These are phyloP conservation scores for Suaeda aralocaspica DNA, from an alignment of 148 eudicot species.

Conservation along the genomic window DNA sequence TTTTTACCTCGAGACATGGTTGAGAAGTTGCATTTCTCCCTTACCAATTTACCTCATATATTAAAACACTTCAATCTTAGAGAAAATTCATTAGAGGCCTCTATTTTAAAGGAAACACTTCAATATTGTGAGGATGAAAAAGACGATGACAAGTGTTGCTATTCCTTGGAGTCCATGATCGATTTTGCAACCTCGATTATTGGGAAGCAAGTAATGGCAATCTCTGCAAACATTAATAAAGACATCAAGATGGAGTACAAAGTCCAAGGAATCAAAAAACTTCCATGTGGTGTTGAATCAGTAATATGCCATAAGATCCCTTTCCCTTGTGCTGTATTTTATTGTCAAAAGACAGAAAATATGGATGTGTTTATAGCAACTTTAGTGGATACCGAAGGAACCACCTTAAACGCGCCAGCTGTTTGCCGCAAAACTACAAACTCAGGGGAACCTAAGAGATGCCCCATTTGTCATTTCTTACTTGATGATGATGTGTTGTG, in stretches of 20 bases:
- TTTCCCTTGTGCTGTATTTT: conserved; percentile 27
- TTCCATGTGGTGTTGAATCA: conserved; percentile 8
- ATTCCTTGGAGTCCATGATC: conserved; percentile 24
- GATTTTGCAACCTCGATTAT: conserved; percentile 21
- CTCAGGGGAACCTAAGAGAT: neutral
- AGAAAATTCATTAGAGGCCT: conserved; percentile 13
- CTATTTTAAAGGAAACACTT: conserved; percentile 22
- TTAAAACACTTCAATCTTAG: conserved; percentile 14
- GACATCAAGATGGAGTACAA: conserved; percentile 25
- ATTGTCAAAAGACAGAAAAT: conserved; percentile 14
- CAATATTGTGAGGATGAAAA: conserved; percentile 20
- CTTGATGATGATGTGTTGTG: conserved; percentile 27
- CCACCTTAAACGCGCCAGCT: conserved; percentile 16
- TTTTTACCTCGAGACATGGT: conserved; percentile 22
- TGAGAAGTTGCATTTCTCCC: conserved; percentile 16
- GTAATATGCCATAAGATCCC: conserved; percentile 24
- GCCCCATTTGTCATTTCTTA: conserved; percentile 23
- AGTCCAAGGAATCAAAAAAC: conserved; percentile 17
- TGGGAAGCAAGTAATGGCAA: conserved; percentile 21
- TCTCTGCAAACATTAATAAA: conserved; percentile 25
- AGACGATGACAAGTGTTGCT: conserved; percentile 20
- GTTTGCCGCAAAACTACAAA: conserved; percentile 12
- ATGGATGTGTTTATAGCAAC: conserved; percentile 18
- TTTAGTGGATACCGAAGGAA: conserved; percentile 4
- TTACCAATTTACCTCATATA: conserved; percentile 2